These are phyloP conservation scores for Talaromyces sp. DNA, from an alignment of 2,329 filamentous ascomycete species.

Conservation along the genomic window DNA sequence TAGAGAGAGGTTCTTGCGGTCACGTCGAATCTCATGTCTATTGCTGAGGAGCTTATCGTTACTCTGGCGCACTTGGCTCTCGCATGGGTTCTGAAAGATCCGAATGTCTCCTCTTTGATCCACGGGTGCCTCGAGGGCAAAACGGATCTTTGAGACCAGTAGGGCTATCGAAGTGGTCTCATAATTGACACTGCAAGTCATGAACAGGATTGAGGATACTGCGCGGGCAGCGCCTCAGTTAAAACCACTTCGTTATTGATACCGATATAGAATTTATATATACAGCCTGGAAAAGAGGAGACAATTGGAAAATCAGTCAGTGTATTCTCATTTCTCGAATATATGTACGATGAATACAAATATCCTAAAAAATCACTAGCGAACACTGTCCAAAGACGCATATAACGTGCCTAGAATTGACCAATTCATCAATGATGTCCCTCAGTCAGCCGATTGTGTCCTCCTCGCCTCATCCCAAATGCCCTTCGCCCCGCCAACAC, in stretches of 20 bases:
- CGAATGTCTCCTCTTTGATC: conserved; percentile 49
- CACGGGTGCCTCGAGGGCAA: conserved; percentile 42
- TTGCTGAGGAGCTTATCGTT: conserved; percentile 63
- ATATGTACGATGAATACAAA: not conserved
- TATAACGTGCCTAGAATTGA: not conserved
- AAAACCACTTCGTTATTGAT: conserved; percentile 13
- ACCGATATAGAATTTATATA: not conserved
- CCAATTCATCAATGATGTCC: not conserved
- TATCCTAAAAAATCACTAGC: not conserved
- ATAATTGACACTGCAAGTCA: conserved; percentile 19
- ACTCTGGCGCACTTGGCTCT: conserved; percentile 56
- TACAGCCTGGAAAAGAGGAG: not conserved
- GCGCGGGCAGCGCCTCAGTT: not conserved
- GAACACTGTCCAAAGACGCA: not conserved
- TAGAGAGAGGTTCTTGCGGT: conserved; percentile 22
- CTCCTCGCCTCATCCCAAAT: not conserved
- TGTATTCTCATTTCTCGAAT: too few relatives aligned
- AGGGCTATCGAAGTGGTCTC: conserved; percentile 19
- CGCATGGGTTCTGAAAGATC: conserved; percentile 58
- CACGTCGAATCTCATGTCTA: conserved; percentile 46
- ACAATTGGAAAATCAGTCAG: not conserved
- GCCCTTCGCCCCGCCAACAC: not conserved
- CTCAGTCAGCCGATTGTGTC: not conserved
- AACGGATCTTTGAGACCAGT: conserved; percentile 46
- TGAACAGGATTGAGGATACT: conserved; percentile 19